Conservation (phyloP, 306 rosid genomes). For the Vigna angularis region DNA sequence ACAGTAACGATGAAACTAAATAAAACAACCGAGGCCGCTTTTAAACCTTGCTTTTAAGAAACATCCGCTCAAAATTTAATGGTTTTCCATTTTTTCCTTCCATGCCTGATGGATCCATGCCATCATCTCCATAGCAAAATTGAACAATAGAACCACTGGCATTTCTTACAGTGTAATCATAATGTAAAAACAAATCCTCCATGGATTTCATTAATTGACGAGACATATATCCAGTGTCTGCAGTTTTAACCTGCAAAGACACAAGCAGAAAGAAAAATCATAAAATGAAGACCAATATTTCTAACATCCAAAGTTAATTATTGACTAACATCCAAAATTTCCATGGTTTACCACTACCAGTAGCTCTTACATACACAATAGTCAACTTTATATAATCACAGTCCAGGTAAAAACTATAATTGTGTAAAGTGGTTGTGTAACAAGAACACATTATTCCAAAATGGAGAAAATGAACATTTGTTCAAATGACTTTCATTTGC, state of each 20-base stretch:
- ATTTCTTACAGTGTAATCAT: slow-evolving; percentile 84
- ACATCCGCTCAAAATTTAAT: slow-evolving; percentile 77
- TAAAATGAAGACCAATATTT: slow-evolving; percentile 23
- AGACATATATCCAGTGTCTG: slow-evolving; percentile 98
- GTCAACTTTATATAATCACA: not conserved
- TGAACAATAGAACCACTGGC: slow-evolving; percentile 81
- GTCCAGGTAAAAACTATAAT: slow-evolving; percentile 27
- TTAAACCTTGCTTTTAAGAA: slow-evolving; percentile 80
- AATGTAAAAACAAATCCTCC: slow-evolving; percentile 86
- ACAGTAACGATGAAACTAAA: slow-evolving; percentile 27
- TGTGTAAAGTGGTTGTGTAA: slow-evolving; percentile 27
- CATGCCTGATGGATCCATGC: slow-evolving; percentile 96
- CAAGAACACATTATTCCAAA: not conserved
- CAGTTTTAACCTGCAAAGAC: slow-evolving; percentile 88
- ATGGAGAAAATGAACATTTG: not conserved
- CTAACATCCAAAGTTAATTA: slow-evolving; percentile 10
- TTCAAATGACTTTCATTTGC: not conserved
- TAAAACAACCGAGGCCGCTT: slow-evolving; percentile 35
- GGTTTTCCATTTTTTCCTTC: slow-evolving; percentile 92
- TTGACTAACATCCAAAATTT: slow-evolving; percentile 17
- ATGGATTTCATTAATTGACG: slow-evolving; percentile 88
- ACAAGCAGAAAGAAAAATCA: slow-evolving; percentile 35
- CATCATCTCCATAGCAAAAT: slow-evolving; percentile 94
- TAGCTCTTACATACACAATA: slow-evolving; percentile 22
- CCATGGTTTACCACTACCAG: slow-evolving; percentile 19